A percentile compares a stretch with the other conserved stretches of the same genome.
phyloP scores from a whole-genome alignment of 768 basidiomycete genomes.

The Agaricus subrufescens region DNA sequence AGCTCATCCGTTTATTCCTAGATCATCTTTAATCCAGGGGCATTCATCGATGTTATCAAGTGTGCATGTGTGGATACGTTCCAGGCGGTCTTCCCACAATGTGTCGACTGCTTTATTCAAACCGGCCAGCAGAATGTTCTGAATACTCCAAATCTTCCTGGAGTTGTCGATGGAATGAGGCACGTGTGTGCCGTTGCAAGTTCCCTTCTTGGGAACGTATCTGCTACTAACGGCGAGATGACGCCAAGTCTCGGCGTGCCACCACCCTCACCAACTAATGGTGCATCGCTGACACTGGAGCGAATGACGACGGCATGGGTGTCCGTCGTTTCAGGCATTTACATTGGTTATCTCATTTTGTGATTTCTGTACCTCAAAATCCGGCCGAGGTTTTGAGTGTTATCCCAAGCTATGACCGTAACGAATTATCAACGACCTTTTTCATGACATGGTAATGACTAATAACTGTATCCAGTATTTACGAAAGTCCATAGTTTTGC shows the following conservation, averaged over 20 bases:
- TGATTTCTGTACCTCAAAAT: background rate
- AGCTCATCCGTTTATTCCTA: slow-evolving; percentile 16
- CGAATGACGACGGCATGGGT: background rate
- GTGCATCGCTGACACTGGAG: background rate
- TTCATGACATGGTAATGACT: background rate
- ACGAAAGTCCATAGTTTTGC: too few species aligned
- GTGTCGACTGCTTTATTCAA: slow-evolving; percentile 59
- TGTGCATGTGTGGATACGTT: slow-evolving; percentile 53
- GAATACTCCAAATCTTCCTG: slow-evolving; percentile 40
- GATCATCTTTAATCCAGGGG: slow-evolving; percentile 62
- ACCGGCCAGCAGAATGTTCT: slow-evolving; percentile 55
- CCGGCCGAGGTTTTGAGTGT: background rate
- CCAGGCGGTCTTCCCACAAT: slow-evolving; percentile 52
- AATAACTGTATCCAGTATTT: background rate
- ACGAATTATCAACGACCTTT: background rate
- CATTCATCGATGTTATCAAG: slow-evolving; percentile 57
- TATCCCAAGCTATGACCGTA: background rate
- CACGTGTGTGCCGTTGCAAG: slow-evolving; percentile 48
- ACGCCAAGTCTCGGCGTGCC: slow-evolving; percentile 2
- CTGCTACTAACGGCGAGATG: slow-evolving; percentile 30
- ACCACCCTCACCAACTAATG: background rate
- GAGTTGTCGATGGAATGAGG: slow-evolving; percentile 44
- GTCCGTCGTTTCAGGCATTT: background rate
- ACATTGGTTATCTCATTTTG: background rate
- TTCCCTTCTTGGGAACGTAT: slow-evolving; percentile 48